phyloP scores from a whole-genome alignment of 2,329 filamentous ascomycete species.

The Pseudogymnoascus sp. region DNA sequence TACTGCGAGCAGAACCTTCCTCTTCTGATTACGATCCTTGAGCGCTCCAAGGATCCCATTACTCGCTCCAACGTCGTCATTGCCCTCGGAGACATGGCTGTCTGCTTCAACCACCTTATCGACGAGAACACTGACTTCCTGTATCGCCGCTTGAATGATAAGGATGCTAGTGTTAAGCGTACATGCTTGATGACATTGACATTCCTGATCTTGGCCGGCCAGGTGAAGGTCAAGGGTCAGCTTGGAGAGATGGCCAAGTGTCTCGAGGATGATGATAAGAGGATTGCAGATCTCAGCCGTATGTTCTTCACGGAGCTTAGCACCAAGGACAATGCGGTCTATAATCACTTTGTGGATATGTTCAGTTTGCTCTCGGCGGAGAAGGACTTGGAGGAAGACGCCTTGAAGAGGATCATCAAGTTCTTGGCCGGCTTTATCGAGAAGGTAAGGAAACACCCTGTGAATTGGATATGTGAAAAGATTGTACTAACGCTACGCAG shows the following conservation, averaged over 20 bases:
- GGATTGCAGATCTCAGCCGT: conserved; percentile 83
- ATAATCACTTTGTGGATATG: conserved; percentile 99
- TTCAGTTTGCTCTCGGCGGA: conserved; percentile 87
- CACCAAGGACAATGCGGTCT: conserved; percentile 97
- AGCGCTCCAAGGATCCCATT: conserved; percentile 83
- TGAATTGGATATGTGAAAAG: not conserved
- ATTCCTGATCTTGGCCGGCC: conserved; percentile 90
- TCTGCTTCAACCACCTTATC: conserved; percentile 98
- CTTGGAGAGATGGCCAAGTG: conserved; percentile 99
- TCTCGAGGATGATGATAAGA: conserved; percentile 89
- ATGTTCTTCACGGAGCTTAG: conserved; percentile 99
- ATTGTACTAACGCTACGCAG: conserved; percentile 37
- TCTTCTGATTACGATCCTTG: conserved; percentile 94
- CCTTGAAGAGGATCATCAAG: conserved; percentile 77
- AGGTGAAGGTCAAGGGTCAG: conserved; percentile 99
- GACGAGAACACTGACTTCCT: conserved; percentile 99
- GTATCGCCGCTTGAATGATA: conserved; percentile 85
- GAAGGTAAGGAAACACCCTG: conserved; percentile 53
- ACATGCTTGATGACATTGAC: conserved; percentile 98
- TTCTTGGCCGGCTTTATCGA: conserved; percentile 95
- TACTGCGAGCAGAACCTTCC: conserved; percentile 92
- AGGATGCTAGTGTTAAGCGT: conserved; percentile 82
- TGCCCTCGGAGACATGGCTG: conserved; percentile 95
- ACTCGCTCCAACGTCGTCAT: conserved; percentile 95
- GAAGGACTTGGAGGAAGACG: conserved; percentile 70